phyloP scores from a whole-genome alignment of 2,329 filamentous ascomycete genomes.

The Aureobasidium sp. region DNA sequence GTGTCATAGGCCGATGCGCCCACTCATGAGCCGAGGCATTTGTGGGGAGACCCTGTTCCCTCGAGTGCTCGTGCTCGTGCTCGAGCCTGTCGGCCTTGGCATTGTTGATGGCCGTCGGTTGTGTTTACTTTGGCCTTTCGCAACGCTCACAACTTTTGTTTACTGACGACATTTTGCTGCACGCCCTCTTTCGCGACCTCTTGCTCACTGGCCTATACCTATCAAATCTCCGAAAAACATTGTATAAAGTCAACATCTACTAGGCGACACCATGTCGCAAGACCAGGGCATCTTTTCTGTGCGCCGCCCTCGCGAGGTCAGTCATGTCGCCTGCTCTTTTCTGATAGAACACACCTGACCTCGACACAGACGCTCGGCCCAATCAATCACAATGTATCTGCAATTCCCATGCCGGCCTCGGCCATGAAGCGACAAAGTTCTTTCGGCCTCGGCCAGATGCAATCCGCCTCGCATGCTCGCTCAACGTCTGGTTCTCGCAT shows the following conservation, averaged over 20 bases:
- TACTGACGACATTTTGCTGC: constrained; percentile 2
- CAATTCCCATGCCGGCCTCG: constrained; percentile 82
- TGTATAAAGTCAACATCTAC: background rate
- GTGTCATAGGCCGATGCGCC: background rate
- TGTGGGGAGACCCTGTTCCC: background rate
- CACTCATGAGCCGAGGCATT: background rate
- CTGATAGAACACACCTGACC: background rate
- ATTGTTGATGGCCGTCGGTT: background rate
- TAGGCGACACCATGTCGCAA: constrained; percentile 60
- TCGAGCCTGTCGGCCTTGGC: background rate
- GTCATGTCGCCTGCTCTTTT: constrained; percentile 20
- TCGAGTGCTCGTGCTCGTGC: background rate
- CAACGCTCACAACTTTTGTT: background rate
- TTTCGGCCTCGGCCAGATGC: constrained; percentile 56
- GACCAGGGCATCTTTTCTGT: constrained; percentile 84
- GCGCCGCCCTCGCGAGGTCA: constrained; percentile 81
- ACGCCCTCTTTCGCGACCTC: background rate
- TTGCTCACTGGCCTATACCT: background rate
- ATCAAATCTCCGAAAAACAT: background rate
- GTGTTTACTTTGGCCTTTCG: background rate
- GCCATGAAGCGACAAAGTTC: constrained; percentile 90
- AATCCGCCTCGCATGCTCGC: constrained; percentile 64
- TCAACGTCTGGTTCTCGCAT: constrained; percentile 76
- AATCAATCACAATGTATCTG: constrained; percentile 66
- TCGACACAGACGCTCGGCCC: constrained; percentile 66